phyloP scores from a whole-genome alignment of 1,284 basidiomycete species.

The Pulchroboletus neoregius region DNA sequence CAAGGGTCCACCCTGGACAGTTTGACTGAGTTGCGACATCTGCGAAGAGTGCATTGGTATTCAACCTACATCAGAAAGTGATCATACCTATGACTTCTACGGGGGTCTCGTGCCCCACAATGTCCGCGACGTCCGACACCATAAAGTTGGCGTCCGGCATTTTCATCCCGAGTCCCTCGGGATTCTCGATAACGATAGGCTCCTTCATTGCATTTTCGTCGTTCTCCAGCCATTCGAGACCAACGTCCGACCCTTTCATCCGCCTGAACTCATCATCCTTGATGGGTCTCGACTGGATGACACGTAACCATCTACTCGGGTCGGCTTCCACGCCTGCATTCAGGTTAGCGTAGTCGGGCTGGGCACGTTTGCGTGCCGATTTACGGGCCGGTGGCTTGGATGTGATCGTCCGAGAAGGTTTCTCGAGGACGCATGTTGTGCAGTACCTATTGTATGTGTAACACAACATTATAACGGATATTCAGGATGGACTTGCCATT shows the following conservation, averaged over 20 bases:
- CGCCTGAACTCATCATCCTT: conserved; percentile 59
- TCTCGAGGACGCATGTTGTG: conserved; percentile 52
- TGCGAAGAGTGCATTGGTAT: conserved; percentile 30
- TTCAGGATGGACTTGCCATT: conserved; percentile 43
- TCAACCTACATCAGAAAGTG: background rate
- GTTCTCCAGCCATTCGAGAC: conserved; percentile 65
- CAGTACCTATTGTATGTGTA: conserved; percentile 57
- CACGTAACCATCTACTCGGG: conserved; percentile 61
- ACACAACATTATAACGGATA: conserved; percentile 15
- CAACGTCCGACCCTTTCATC: conserved; percentile 64
- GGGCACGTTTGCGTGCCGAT: conserved; percentile 66
- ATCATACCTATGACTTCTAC: conserved; percentile 85
- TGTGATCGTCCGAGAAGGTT: conserved; percentile 62
- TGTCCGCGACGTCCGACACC: conserved; percentile 75
- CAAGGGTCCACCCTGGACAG: conserved; percentile 81
- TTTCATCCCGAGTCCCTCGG: conserved; percentile 79
- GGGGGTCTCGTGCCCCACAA: conserved; percentile 73
- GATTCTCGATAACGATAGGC: conserved; percentile 70
- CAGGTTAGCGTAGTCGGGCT: conserved; percentile 73
- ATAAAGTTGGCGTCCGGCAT: conserved; percentile 71
- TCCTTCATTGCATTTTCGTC: conserved; percentile 70
- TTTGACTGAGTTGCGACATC: conserved; percentile 84
- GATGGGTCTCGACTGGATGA: conserved; percentile 63
- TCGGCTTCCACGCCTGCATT: conserved; percentile 61
- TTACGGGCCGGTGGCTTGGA: conserved; percentile 74